phyloP scores from a whole-genome alignment of 352 stramenopile species.

The Globisporangium alternatum region DNA sequence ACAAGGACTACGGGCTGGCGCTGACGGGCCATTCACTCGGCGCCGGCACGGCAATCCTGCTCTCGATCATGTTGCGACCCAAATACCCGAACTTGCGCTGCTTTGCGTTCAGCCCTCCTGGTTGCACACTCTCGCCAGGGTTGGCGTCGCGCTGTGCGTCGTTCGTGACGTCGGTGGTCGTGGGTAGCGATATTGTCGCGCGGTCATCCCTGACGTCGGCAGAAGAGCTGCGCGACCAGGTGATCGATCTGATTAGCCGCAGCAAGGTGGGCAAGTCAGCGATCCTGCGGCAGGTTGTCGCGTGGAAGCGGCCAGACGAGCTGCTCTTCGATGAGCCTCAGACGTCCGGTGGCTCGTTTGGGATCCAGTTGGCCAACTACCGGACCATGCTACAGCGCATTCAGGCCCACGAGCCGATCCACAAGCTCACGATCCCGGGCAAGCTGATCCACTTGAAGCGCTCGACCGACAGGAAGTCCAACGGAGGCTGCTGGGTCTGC shows the following conservation, averaged over 20 bases:
- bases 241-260: conserved; percentile 79
- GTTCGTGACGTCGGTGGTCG: conserved; percentile 77
- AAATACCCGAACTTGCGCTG: conserved; percentile 80
- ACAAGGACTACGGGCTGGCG: conserved; percentile 68
- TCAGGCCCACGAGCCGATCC: conserved; percentile 74
- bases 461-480: conserved; percentile 25
- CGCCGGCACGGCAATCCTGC: conserved; percentile 63
- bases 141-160: conserved; percentile 53
- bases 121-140: conserved; percentile 71
- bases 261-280: conserved; percentile 85
- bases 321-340: conserved; percentile 51
- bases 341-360: conserved; percentile 36
- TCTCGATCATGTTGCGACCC: conserved; percentile 74
- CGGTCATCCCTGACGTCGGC: conserved; percentile 73
- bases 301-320: conserved; percentile 77
- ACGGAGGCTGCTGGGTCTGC: conserved; percentile 76
- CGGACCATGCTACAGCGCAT: conserved; percentile 84
- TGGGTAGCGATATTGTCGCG: conserved; percentile 84
- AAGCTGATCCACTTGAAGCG: conserved; percentile 76
- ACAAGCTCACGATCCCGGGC: conserved; percentile 76
- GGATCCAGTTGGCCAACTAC: conserved; percentile 71
- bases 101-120: conserved; percentile 77
- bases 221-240: conserved; percentile 73
- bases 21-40: conserved; percentile 84
- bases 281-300: conserved; percentile 76